Base-by-base conservation (phyloP, 75 land plant species). In the Pseudotsuga menziesii region DNA sequence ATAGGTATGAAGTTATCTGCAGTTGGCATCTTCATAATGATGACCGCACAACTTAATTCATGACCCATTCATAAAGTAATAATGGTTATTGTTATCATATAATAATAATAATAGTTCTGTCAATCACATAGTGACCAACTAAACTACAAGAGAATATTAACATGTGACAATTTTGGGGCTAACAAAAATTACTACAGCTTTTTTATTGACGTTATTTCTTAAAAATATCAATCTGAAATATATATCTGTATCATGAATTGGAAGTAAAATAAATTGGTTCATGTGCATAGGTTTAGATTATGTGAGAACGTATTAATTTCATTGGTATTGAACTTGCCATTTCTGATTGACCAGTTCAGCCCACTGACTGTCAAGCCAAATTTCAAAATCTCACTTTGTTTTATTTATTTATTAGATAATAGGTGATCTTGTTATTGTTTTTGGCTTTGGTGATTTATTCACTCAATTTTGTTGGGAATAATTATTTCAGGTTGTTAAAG, bases 401-500 rank as follows among this genome's bases (percentile, higher is more conserved):
- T 8, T 11, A 20, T 3, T 69, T 41, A 22, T 20, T 22, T 69
- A 39, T 36, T 9, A 41, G 20, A 36, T 44, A 41, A 69, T 4
- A 44, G 25, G 52, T 69, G 2, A 69, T 41, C 9, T 69, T 44
- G n/a, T 69, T 11, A 48, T 44, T n/a, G 41, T 69, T 44, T 36
- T 39, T 69, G 8, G 23, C 11, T 69, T 69, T 69, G 48, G 22
- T 4, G 25, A 69, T 69, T 54, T 41, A 69, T 69, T 69, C 48
- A 17, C 14, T 69, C 11, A 39, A 20, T 19, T n/a, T 69, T 20
- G 14, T 11, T 35, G 72, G n/a, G 20, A 26, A 13, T 41, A 12
- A 75, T 66, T 52, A 11, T 79, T 81, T 56, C 88, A 95, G 98
- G 89, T 89, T 57, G 72, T 90, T 15, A 79, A 82, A 81, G 96